These are phyloP conservation scores for grape (Vitis vinifera) DNA, from an alignment of 164 flowering plant species.

Conservation along the genomic window ASM3070453v1 NC_081810.1:2608001-2608500, in stretches of 20 bases:
- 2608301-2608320: conserved; percentile 77
- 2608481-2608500: conserved; percentile 60
- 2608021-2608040: conserved; percentile 82
- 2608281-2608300: conserved; percentile 68
- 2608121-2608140: conserved; percentile 84
- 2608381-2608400: conserved; percentile 75
- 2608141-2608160: conserved; percentile 86
- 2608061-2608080: conserved; percentile 83
- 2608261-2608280: conserved; percentile 92
- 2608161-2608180: conserved; percentile 75
- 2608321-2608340: conserved; percentile 84
- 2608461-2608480: conserved; percentile 57
- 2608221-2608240: conserved; percentile 76
- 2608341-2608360: conserved; percentile 91
- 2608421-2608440: conserved; percentile 47
- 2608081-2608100: conserved; percentile 88
- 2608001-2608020: conserved; percentile 86
- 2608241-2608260: conserved; percentile 80
- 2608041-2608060: conserved; percentile 80
- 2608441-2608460: conserved; percentile 73
- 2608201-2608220: conserved; percentile 49
- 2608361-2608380: conserved; percentile 73
- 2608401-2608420: conserved; percentile 80
- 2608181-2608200: conserved; percentile 64
- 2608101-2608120: conserved; percentile 77